Percentiles rank a stretch among this genome's conserved stretches.
Conservation (phyloP, 1,139 yeast species). For the Candida sanyaensis region DNA sequence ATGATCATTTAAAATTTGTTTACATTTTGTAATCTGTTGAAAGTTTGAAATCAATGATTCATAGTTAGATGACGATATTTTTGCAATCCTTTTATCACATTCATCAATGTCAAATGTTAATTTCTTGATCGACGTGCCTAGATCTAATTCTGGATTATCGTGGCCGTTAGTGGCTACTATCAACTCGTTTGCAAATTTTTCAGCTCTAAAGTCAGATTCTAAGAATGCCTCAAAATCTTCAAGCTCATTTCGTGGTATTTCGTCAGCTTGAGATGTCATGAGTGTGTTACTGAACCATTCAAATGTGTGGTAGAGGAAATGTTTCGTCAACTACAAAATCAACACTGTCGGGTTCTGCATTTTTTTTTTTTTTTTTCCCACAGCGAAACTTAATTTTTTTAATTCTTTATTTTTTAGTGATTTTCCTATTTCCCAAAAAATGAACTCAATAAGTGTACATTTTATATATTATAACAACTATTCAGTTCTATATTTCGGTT, state of each 20-base stretch:
- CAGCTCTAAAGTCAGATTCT: conserved; percentile 55
- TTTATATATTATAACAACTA: conserved; percentile 13
- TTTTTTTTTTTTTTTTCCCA: too few relatives aligned
- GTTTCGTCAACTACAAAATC: too few relatives aligned
- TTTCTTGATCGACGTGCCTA: conserved; percentile 71
- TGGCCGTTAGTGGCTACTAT: conserved; percentile 66
- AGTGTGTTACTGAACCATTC: background rate
- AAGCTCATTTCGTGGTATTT: conserved; percentile 18
- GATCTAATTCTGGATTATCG: conserved; percentile 61
- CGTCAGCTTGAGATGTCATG: conserved; percentile 1
- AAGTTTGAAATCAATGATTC: conserved; percentile 59
- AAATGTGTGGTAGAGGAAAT: too few relatives aligned
- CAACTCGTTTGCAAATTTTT: conserved; percentile 65
- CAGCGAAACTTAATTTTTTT: too few relatives aligned
- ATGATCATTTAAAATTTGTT: conserved; percentile 35
- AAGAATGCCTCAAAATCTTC: conserved; percentile 66
- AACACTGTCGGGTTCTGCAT: background rate
- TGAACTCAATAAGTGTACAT: too few relatives aligned
- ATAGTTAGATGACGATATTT: conserved; percentile 55
- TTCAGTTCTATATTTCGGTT: conserved; percentile 47
- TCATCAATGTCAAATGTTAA: conserved; percentile 75
- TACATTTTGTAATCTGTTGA: conserved; percentile 45
- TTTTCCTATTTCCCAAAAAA: too few relatives aligned
- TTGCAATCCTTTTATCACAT: conserved; percentile 58
- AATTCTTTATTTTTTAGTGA: too few relatives aligned